phyloP scores from a whole-genome alignment of 768 basidiomycete genomes.

The Zangia roseola region DNA sequence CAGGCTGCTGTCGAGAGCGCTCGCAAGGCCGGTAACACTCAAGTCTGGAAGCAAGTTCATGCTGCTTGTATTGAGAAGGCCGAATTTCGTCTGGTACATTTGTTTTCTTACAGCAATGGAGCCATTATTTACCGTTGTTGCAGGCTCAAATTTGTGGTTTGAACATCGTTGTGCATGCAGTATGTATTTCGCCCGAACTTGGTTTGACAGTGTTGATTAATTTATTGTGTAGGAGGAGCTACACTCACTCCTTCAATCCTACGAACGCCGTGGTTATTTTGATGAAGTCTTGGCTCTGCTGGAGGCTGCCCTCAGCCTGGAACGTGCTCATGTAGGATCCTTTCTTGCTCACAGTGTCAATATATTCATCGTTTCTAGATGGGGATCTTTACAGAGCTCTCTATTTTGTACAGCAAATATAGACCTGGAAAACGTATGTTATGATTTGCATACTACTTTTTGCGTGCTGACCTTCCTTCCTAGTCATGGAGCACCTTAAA shows the following conservation, averaged over 20 bases:
- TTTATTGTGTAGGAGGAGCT: slow-evolving; percentile 64
- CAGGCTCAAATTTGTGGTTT: slow-evolving; percentile 98
- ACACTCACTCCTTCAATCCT: slow-evolving; percentile 68
- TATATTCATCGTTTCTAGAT: slow-evolving; percentile 46
- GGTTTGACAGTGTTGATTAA: slow-evolving; percentile 9
- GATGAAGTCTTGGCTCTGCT: slow-evolving; percentile 89
- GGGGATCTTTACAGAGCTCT: slow-evolving; percentile 97
- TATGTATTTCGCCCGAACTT: slow-evolving; percentile 19
- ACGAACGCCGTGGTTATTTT: slow-evolving; percentile 91
- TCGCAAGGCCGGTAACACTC: slow-evolving; percentile 98
- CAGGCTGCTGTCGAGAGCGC: slow-evolving; percentile 98
- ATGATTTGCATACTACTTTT: background rate
- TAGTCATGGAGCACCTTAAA: slow-evolving; percentile 99
- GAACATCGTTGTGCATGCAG: slow-evolving; percentile 92
- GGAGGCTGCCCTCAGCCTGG: slow-evolving; percentile 94
- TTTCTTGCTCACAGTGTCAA: background rate
- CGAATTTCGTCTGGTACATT: slow-evolving; percentile 83
- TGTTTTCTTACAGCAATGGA: background rate
- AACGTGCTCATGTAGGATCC: slow-evolving; percentile 80
- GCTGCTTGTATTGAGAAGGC: slow-evolving; percentile 96
- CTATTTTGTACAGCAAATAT: slow-evolving; percentile 93
- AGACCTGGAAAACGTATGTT: slow-evolving; percentile 84
- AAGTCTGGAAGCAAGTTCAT: slow-evolving; percentile 99
- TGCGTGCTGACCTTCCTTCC: slow-evolving; percentile 1
- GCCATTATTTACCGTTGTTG: slow-evolving; percentile 8